Base-by-base conservation (phyloP, 2,329 filamentous ascomycete species). In the Ophiostoma sp. region DNA sequence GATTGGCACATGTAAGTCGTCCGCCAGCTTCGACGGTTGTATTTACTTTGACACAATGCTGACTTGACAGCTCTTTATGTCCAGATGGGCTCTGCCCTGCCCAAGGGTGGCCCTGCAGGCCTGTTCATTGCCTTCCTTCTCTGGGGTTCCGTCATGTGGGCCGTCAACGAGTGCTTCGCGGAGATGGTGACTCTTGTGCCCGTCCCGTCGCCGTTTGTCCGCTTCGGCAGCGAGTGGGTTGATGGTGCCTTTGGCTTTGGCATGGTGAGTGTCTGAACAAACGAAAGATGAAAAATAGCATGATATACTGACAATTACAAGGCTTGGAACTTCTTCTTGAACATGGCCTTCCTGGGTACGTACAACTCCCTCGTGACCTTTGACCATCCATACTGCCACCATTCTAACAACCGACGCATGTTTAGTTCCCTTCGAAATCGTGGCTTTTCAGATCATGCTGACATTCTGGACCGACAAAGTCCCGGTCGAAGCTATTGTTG, bases 161-260 rank as follows among this genome's bases (percentile, higher is more conserved):
- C 86, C 66, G 84, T 91, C 64, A 91, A 80, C 74, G 75, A 79
- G 63, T 80, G 79, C 79, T 88, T 92, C 83, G 90, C 91, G 15
- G 92, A 94, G 80, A 93, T 94, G 91, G 91, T 93, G 8, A 92
- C 91, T 0, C 93, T 92, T 76, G 83, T 93, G 2, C 92, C 92
- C 8, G 92, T 94, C 71, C 93, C 91, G 0, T 93, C 91, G 55
- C 91, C 92, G 0, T 94, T 95, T 80, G 92, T 94, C 78, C 89
- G 91, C 33, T 93, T 94, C 78, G 92, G 71, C 68, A 63, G 74
- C 31, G 71, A 73, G 2, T 76, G 70, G 71, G 84, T 85, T 50
- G 84, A 86, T 72, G 80, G 82, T 50, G 83, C 84, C 0, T 78
- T 85, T 9, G 84, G 82, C 33, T 87, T 86, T 72, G 83, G 85